Conservation (phyloP, 169 alveolate species). For the Eimeria tenella region DNA sequence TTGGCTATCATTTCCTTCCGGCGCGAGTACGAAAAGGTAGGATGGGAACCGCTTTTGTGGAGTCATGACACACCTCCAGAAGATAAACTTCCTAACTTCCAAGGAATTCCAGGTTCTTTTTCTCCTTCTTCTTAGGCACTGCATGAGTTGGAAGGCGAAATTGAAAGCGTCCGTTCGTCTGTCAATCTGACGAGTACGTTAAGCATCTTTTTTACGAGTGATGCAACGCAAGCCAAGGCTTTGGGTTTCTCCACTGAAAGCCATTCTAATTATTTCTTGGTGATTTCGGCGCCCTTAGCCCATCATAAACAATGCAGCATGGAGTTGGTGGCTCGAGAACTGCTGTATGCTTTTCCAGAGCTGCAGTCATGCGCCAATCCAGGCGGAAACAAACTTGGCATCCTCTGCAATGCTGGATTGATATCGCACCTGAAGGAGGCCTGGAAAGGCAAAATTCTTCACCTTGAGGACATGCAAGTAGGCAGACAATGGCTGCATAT, state of each 20-base stretch:
- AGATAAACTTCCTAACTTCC: too few relatives aligned
- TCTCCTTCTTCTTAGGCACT: not conserved
- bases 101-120: too few relatives aligned
- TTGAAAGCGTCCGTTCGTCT: constrained; percentile 30
- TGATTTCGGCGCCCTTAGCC: too few relatives aligned
- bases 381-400: not conserved
- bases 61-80: too few relatives aligned
- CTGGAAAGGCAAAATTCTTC: not conserved
- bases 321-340: not conserved
- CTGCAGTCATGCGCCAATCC: constrained; percentile 10
- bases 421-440: constrained; percentile 14
- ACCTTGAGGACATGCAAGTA: constrained; percentile 28
- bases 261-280: too few relatives aligned
- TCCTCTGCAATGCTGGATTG: constrained; percentile 26
- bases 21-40: constrained; percentile 4
- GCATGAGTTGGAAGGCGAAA: not conserved
- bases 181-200: constrained; percentile 24
- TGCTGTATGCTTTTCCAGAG: not conserved
- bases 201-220: not conserved
- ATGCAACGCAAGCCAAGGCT: not conserved
- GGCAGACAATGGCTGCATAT: not conserved
- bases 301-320: too few relatives aligned
- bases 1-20: not conserved
- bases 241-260: not conserved
- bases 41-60: not conserved